Percentiles rank a stretch among this genome's conserved stretches.
Evolutionary conservation across 768 basidiomycete species (phyloP).

Genomic region (Lactarius sp.): DNA sequence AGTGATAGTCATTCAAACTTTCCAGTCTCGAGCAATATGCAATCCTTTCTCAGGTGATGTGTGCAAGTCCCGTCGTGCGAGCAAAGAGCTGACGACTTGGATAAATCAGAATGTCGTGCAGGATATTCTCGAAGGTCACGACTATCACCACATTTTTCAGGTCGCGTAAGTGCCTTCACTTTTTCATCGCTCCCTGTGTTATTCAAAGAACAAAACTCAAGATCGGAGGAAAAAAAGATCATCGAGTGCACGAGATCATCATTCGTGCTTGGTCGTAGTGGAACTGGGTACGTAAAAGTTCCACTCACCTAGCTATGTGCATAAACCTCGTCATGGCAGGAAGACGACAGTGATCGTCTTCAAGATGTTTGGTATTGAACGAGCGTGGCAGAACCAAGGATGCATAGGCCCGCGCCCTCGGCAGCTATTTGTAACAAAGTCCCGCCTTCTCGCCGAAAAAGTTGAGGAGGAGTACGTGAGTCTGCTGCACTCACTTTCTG

Average conservation of each 20-base stretch:
- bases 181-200: background rate
- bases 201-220: background rate
- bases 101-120: constrained; percentile 3
- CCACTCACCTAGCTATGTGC: background rate
- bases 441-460: constrained; percentile 57
- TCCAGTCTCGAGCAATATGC: constrained; percentile 22
- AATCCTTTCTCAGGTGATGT: constrained; percentile 11
- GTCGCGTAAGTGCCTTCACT: constrained; percentile 14
- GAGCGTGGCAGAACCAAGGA: constrained; percentile 42
- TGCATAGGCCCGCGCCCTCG: constrained; percentile 44
- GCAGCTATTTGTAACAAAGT: constrained; percentile 72
- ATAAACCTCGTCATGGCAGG: constrained; percentile 32
- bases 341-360: constrained; percentile 76
- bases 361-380: constrained; percentile 67
- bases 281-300: constrained; percentile 52
- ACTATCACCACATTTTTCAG: constrained; percentile 19
- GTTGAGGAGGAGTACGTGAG: constrained; percentile 61
- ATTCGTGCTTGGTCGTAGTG: constrained; percentile 46
- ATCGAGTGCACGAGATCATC: constrained; percentile 18
- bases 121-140: constrained; percentile 19
- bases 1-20: background rate
- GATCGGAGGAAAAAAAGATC: constrained; percentile 19
- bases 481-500: constrained; percentile 42
- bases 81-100: background rate
- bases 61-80: background rate